Base-by-base conservation (phyloP, 768 basidiomycete species). In the Podaxis mareebaensis region DNA sequence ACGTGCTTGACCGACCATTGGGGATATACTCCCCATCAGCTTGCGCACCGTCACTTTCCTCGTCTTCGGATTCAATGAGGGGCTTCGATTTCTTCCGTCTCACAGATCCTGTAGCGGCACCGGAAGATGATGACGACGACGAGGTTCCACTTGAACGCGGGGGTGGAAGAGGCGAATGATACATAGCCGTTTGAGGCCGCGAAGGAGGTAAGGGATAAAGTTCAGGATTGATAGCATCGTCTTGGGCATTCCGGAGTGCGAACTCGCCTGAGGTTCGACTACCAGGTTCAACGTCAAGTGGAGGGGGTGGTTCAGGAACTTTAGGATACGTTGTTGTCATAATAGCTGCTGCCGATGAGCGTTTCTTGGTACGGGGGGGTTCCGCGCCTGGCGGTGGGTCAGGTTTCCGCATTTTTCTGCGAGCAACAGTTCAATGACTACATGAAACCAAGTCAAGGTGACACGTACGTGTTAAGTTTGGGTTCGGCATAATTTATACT, bases 341-440 rank as follows among this genome's bases (percentile, higher is more conserved):
- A 61, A 80, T 72, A 20, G 77, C 73, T 15, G 81, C 79, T 11
- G 80, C 77, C 0, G 81, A 81, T 4, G 75, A 71, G 5, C 85
- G 79, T 72, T 86, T 85, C 72, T 80, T 83, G 42, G 77, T 7
- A 28, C 54, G 44, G 6, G 61, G 70, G 13, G 75, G 61, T 10
- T 74, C 72, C 7, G 70, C 68, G 13, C 78, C 76, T 30, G 81
- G 76, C 13, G 73, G 73, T 17, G 83, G 78, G 67, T 91, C 90
- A 10, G 92, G 92, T 75, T 93, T 93, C 51, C 92, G 88, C 92
- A 94, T 93, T 85, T 94, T 94, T 52, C 91, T 93, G 69, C 49
- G 24, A 26, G 24, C 12, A 40, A 24, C 15, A 30, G n/a, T 11
- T 36, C 30, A 24, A 52, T 57, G 17, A 36, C 20, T 17, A n/a